Base-by-base conservation (phyloP, 768 basidiomycete genomes). In the Leucocoprinus birnbaumii region DNA sequence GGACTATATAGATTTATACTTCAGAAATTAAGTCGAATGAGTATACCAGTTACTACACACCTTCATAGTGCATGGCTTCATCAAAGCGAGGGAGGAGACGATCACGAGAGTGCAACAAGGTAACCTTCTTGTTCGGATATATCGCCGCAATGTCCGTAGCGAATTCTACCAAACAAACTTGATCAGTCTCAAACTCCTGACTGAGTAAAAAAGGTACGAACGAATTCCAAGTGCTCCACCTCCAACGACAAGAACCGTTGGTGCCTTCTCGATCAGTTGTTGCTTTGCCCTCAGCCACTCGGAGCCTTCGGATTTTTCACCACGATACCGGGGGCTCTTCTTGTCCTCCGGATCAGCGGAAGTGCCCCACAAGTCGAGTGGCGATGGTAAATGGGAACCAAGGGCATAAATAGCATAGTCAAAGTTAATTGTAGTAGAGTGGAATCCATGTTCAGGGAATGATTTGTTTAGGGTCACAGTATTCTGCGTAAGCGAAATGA, bases 141-240 rank as follows among this genome's bases (percentile, higher is more conserved):
- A 84, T 61, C 1, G 73, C 75, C 16, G 78, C 76, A 51, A 86
- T 83, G 64, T 87, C 86, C 3, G 82, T 78, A 0, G 85, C 84
- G 58, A 83, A 83, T 62, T 86, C 85, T 87, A 59, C 5, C 26
- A 10, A 10, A 26, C 37, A 24, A 19, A 10, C 18, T 25, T 43
- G 25, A 62, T 55, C 16, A 24, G 31, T 11, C 5, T 31, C 16
- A 44, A 26, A 27, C 14, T 47, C 13, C 6, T 14, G 45, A 22
- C 9, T 11, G 47, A 40, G 9, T 16, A 19, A 8, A 38, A 38
- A 4, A 19, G 27, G 6, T 40, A 24, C 40, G 14, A 40, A 87
- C 85, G 85, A 24, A 89, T 81, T 2, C 87, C 88, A 8, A 89
- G 76, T 0, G 88, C 85, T 0, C 89, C 88, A 10, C 85, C 87